Conservation (phyloP, 371 early-diverging fungal species). For the Parasitella parasitica region DNA sequence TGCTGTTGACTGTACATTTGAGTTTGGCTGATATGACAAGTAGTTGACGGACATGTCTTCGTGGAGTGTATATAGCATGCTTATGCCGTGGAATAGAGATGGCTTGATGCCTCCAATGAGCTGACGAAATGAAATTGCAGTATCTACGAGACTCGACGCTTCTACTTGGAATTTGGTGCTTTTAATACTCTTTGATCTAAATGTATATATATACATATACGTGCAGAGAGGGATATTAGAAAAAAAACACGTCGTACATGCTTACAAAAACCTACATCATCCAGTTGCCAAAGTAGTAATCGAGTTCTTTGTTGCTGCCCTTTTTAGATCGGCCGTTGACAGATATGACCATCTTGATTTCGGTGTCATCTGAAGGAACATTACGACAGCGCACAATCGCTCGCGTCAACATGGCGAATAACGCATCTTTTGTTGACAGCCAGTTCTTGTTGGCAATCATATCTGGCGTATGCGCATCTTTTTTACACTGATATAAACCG, state of each 20-base stretch:
- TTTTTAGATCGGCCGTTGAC: constrained; percentile 39
- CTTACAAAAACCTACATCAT: constrained; percentile 31
- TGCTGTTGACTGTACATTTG: constrained; percentile 26
- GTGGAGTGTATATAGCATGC: constrained; percentile 37
- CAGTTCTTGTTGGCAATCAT: constrained; percentile 34
- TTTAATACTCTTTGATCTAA: constrained; percentile 24
- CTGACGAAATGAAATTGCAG: constrained; percentile 28
- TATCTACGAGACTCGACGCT: constrained; percentile 14
- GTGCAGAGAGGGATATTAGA: background rate
- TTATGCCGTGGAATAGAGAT: constrained; percentile 37
- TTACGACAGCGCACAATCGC: constrained; percentile 31
- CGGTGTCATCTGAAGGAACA: constrained; percentile 6
- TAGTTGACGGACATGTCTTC: constrained; percentile 46
- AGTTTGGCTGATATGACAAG: constrained; percentile 37
- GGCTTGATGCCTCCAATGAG: constrained; percentile 10
- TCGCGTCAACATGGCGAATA: constrained; percentile 37
- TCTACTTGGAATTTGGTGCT: constrained; percentile 15
- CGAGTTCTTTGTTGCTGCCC: constrained; percentile 28
- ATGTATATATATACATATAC: too few relatives aligned
- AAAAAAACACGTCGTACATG: background rate
- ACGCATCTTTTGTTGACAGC: constrained; percentile 39
- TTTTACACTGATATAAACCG: constrained; percentile 33
- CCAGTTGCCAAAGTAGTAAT: constrained; percentile 45
- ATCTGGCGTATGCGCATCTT: constrained; percentile 38
- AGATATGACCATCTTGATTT: constrained; percentile 27